Percentiles rank a stretch among this genome's conserved stretches.
Conservation (phyloP, 371 early-diverging fungal species). For the Lichtheimia corymbifera region DNA sequence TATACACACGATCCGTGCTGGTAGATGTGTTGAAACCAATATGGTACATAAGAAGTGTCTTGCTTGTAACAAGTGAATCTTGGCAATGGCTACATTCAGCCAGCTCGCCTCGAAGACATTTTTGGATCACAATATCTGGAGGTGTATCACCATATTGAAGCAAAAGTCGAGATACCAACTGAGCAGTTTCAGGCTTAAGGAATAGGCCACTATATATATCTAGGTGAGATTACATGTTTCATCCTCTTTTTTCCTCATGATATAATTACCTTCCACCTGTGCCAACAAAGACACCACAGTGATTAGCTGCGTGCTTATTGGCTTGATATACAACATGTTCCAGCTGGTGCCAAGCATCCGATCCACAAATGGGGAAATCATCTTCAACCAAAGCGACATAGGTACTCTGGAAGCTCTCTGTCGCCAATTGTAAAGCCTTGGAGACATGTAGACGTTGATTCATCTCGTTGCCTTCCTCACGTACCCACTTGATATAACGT, state of each 20-base stretch:
- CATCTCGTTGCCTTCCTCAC: constrained; percentile 47
- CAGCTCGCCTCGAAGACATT: constrained; percentile 54
- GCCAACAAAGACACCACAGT: constrained; percentile 65
- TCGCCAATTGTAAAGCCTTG: constrained; percentile 47
- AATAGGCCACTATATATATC: constrained; percentile 43
- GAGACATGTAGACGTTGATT: constrained; percentile 63
- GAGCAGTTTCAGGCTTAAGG: constrained; percentile 49
- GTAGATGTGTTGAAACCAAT: constrained; percentile 67
- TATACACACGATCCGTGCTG: constrained; percentile 54
- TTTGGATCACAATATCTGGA: constrained; percentile 61
- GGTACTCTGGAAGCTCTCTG: constrained; percentile 33
- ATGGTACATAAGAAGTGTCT: constrained; percentile 58
- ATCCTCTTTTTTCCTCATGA: background rate
- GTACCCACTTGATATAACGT: constrained; percentile 56
- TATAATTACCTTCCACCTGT: constrained; percentile 57
- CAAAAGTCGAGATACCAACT: constrained; percentile 42
- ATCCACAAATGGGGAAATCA: constrained; percentile 62
- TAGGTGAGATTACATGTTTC: background rate
- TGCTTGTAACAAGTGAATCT: constrained; percentile 50
- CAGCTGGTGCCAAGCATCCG: constrained; percentile 54
- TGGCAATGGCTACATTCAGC: constrained; percentile 43
- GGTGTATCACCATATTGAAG: constrained; percentile 40
- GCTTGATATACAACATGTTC: constrained; percentile 56
- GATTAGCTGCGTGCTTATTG: constrained; percentile 39
- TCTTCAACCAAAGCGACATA: constrained; percentile 62